Evolutionary conservation across 805 yeast genomes (phyloP).

Genomic region (Saccharomycopsis vini): DNA sequence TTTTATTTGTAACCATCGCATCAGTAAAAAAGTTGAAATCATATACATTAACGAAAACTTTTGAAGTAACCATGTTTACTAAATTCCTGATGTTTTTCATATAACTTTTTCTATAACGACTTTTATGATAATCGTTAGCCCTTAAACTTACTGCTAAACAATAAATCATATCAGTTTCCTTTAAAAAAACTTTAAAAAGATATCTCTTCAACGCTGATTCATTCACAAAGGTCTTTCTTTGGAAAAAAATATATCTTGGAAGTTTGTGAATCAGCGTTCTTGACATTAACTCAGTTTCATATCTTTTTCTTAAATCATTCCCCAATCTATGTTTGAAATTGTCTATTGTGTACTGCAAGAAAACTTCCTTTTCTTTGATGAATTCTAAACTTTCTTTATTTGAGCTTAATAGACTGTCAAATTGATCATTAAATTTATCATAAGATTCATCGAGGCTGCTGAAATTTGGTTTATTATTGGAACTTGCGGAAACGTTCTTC

Average conservation of each 20-base stretch:
- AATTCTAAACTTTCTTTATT: conserved; percentile 7
- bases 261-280: conserved; percentile 12
- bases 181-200: conserved; percentile 7
- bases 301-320: conserved; percentile 12
- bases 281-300: conserved; percentile 13
- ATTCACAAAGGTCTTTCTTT: conserved; percentile 10
- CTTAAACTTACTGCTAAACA: conserved; percentile 11
- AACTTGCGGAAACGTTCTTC: conserved; percentile 15
- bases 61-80: conserved; percentile 4
- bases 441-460: too few species aligned
- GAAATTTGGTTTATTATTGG: background rate
- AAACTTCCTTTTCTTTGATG: conserved; percentile 10
- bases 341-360: conserved; percentile 9
- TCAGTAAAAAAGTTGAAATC: conserved; percentile 20
- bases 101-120: conserved; percentile 11
- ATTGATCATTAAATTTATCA: background rate
- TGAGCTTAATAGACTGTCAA: background rate
- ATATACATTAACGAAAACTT: conserved; percentile 21
- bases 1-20: conserved; percentile 22
- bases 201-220: conserved; percentile 5
- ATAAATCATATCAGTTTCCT: conserved; percentile 14
- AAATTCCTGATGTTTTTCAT: conserved; percentile 7
- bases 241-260: conserved; percentile 15
- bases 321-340: conserved; percentile 14
- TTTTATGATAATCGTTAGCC: conserved; percentile 11